Percentiles rank a stretch among this genome's conserved stretches.
These are phyloP conservation scores for Xylona heveae DNA, from an alignment of 495 filamentous ascomycete species.

Conservation along the genomic window DNA sequence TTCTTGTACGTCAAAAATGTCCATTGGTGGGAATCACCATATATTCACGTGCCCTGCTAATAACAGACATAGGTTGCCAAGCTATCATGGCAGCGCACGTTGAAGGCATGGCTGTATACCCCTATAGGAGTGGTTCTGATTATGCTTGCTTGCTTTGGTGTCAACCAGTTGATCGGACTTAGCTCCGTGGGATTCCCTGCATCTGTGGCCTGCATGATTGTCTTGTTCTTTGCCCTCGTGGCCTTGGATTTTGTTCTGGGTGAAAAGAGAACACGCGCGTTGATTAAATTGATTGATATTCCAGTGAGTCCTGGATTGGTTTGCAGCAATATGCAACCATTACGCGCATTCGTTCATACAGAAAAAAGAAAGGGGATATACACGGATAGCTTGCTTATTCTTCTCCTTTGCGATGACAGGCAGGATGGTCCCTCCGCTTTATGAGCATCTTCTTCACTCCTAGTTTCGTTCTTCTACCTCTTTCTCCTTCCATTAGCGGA, in stretches of 20 bases:
- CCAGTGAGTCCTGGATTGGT: conserved; percentile 12
- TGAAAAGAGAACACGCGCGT: conserved; percentile 18
- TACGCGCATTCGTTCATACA: not conserved
- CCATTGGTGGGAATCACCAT: too few species aligned
- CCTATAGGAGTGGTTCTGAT: conserved; percentile 24
- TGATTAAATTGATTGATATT: conserved; percentile 24
- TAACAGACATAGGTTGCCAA: conserved; percentile 8
- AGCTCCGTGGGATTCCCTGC: conserved; percentile 28
- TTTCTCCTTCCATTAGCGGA: conserved; percentile 25
- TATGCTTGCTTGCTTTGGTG: conserved; percentile 26
- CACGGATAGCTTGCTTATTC: not conserved
- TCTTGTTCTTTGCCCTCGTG: conserved; percentile 24
- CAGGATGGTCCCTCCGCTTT: conserved; percentile 29
- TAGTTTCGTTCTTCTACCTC: conserved; percentile 29
- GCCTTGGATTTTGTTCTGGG: conserved; percentile 21
- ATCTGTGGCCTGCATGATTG: conserved; percentile 27
- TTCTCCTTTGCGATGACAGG: too few species aligned
- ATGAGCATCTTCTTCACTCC: conserved; percentile 34
- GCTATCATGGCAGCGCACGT: conserved; percentile 14
- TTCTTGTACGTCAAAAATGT: too few species aligned
- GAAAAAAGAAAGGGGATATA: not conserved
- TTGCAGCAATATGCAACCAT: too few species aligned
- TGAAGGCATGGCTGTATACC: conserved; percentile 26
- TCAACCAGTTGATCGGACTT: conserved; percentile 24
- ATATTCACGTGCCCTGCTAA: too few species aligned